Conservation (phyloP, 2,329 filamentous ascomycete species). For the Claviceps lovelessii region DNA sequence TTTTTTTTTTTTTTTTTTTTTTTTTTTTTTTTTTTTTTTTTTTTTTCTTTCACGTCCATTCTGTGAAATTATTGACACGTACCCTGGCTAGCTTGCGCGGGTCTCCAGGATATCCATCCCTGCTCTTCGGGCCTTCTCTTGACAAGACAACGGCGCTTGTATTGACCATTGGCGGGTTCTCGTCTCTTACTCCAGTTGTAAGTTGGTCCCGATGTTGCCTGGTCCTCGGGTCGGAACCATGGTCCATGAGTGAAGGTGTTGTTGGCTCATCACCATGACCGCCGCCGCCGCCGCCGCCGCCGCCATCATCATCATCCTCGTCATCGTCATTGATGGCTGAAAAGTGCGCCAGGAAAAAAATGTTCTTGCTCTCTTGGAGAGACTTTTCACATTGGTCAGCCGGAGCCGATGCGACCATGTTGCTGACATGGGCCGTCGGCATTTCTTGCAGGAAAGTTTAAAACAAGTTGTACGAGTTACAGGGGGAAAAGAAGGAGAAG, state of each 20-base stretch:
- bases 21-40: background rate
- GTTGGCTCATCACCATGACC: background rate
- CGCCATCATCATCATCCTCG: background rate
- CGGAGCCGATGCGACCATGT: background rate
- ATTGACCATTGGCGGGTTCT: background rate
- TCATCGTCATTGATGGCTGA: background rate
- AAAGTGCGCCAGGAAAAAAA: background rate
- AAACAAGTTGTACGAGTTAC: too few species aligned
- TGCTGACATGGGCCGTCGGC: background rate
- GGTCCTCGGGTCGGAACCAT: background rate
- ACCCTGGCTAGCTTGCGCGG: background rate
- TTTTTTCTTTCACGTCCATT: background rate
- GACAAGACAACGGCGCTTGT: background rate
- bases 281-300: too few species aligned
- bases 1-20: too few species aligned
- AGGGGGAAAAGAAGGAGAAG: too few species aligned
- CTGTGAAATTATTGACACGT: background rate
- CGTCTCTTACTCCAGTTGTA: background rate
- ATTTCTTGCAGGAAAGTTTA: background rate
- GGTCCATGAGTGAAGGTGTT: background rate
- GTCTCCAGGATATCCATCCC: background rate
- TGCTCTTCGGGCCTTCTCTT: constrained; percentile 4
- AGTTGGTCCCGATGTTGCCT: background rate
- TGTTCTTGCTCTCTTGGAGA: background rate
- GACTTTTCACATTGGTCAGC: background rate